Conservation (phyloP, 2,329 filamentous ascomycete genomes). For the Venturia effusa region DNA sequence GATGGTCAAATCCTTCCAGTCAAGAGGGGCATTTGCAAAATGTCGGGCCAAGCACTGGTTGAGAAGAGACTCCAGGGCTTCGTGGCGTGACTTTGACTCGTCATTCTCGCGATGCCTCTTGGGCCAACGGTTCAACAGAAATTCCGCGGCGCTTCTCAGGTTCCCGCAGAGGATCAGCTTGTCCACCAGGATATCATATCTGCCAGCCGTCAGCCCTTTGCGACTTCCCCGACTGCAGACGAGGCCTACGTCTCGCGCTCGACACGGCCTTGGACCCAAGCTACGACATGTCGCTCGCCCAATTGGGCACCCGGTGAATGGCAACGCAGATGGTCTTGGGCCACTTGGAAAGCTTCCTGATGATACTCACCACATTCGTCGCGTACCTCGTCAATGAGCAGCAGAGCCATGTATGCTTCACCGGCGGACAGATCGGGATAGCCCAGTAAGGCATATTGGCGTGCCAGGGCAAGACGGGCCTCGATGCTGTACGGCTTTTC, state of each 20-base stretch:
- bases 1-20: not conserved
- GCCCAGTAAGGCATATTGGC: slow-evolving; percentile 59
- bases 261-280: not conserved
- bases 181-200: slow-evolving; percentile 4
- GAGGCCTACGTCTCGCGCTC: slow-evolving; percentile 5
- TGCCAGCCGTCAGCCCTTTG: slow-evolving; percentile 1
- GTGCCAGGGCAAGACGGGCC: slow-evolving; percentile 49
- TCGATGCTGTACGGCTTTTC: slow-evolving; percentile 4
- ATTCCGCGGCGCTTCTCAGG: slow-evolving; percentile 1
- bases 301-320: not conserved
- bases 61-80: not conserved
- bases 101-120: not conserved
- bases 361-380: slow-evolving; percentile 79
- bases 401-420: slow-evolving; percentile 82
- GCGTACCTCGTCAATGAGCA: slow-evolving; percentile 69
- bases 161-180: not conserved
- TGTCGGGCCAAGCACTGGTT: not conserved
- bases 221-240: not conserved
- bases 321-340: slow-evolving; percentile 13
- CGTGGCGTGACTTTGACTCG: not conserved
- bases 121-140: not conserved
- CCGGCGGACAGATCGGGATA: slow-evolving; percentile 86
- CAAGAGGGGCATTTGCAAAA: not conserved
- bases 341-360: slow-evolving; percentile 48
- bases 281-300: not conserved